Evolutionary conservation across 169 alveolate genomes (phyloP).

Genomic region (Sarcocystis neurona): DNA sequence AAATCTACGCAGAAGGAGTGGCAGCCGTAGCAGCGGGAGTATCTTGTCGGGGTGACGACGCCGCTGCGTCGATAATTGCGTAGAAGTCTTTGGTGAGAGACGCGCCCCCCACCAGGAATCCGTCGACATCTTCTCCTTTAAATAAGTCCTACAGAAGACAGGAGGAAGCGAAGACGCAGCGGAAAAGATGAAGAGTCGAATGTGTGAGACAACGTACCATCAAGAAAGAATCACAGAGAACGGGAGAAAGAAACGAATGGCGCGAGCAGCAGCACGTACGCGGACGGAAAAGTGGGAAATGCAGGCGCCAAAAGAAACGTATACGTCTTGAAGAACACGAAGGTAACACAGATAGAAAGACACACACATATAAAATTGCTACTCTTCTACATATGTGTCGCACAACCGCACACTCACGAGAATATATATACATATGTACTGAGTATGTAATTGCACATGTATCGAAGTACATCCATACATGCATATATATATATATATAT

Average conservation of each 20-base stretch:
- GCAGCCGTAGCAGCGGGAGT: too few species aligned
- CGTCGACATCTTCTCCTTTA: constrained; percentile 92
- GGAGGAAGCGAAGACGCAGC: neutral
- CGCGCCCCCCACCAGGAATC: constrained; percentile 99
- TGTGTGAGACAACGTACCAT: neutral
- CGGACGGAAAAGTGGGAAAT: neutral
- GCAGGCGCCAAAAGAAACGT: neutral
- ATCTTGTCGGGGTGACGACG: too few species aligned
- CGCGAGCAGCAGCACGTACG: neutral
- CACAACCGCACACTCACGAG: too few species aligned
- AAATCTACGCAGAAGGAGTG: too few species aligned
- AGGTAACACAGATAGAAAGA: too few species aligned
- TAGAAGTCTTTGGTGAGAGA: constrained; percentile 92
- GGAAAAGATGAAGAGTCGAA: neutral
- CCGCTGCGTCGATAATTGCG: constrained; percentile 80
- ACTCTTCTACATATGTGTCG: too few species aligned
- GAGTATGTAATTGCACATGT: too few species aligned
- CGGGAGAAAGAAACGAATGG: neutral
- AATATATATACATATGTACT: too few species aligned
- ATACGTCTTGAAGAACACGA: too few species aligned
- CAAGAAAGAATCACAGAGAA: neutral
- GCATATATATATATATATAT: too few species aligned
- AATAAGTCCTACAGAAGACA: constrained; percentile 82
- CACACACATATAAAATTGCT: too few species aligned
- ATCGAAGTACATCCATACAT: too few species aligned